A percentile compares a stretch with the other conserved stretches of the same genome.
Conservation (phyloP, 1,284 basidiomycete genomes). For the Tilletia indica region DNA sequence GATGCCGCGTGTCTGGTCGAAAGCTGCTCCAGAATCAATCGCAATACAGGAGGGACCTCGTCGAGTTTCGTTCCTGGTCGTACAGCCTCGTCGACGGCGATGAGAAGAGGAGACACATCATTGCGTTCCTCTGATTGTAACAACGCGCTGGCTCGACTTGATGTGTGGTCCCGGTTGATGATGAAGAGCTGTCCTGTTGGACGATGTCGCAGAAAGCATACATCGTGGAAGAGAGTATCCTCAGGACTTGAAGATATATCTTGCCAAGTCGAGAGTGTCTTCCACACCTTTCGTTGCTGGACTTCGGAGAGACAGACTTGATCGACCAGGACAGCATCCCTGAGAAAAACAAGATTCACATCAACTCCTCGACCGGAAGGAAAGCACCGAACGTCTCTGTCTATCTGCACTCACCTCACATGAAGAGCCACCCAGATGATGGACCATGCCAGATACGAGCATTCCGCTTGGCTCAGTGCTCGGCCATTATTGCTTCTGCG, state of each 20-base stretch:
- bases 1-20: neutral
- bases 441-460: neutral
- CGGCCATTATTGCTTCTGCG: neutral
- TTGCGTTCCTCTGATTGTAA: neutral
- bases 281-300: neutral
- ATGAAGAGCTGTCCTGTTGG: conserved; percentile 13
- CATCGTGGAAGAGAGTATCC: neutral
- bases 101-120: neutral
- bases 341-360: neutral
- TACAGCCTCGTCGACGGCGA: neutral
- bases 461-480: neutral
- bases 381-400: neutral
- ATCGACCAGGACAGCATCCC: conserved; percentile 10
- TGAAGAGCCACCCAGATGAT: neutral
- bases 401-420: neutral
- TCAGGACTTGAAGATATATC: neutral
- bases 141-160: neutral
- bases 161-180: neutral
- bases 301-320: neutral
- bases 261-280: neutral
- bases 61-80: neutral
- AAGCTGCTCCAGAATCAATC: neutral
- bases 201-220: neutral
- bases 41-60: neutral
- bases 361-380: neutral